These are phyloP conservation scores for Incumbomyces lentus DNA, from an alignment of 2,329 filamentous ascomycete species.

Conservation along the genomic window DNA sequence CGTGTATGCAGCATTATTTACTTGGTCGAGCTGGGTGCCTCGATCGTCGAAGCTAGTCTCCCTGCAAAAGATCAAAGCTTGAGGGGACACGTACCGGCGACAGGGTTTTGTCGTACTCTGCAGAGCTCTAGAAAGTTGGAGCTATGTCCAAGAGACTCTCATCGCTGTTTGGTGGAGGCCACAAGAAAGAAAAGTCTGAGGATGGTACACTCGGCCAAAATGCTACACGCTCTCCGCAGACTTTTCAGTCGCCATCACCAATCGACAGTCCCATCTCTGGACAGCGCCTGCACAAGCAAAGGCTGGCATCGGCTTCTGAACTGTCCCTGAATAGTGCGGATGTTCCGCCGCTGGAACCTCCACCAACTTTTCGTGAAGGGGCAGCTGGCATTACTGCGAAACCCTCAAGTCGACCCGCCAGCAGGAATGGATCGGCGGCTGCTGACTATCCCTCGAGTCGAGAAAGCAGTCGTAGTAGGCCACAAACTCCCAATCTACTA, in stretches of 20 bases:
- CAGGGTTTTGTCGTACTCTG: neutral
- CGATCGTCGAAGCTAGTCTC: too few species aligned
- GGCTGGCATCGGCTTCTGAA: constrained; percentile 11
- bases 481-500: constrained; percentile 17
- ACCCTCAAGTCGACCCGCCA: constrained; percentile 19
- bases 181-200: constrained; percentile 12
- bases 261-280: neutral
- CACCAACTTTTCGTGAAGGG: constrained; percentile 28
- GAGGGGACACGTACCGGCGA: neutral
- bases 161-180: constrained; percentile 12
- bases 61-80: neutral
- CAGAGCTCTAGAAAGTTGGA: neutral
- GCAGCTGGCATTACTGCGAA: constrained; percentile 8
- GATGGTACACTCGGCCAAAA: neutral
- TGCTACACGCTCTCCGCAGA: too few species aligned
- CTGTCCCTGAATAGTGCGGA: constrained; percentile 9
- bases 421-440: constrained; percentile 19
- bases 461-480: constrained; percentile 17
- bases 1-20: too few species aligned
- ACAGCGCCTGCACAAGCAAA: constrained; percentile 15
- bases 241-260: neutral
- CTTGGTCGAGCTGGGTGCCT: too few species aligned
- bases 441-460: constrained; percentile 10
- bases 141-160: constrained; percentile 15
- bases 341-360: constrained; percentile 26